phyloP scores from a whole-genome alignment of 352 stramenopile genomes.

The Globisporangium barbulae region DNA sequence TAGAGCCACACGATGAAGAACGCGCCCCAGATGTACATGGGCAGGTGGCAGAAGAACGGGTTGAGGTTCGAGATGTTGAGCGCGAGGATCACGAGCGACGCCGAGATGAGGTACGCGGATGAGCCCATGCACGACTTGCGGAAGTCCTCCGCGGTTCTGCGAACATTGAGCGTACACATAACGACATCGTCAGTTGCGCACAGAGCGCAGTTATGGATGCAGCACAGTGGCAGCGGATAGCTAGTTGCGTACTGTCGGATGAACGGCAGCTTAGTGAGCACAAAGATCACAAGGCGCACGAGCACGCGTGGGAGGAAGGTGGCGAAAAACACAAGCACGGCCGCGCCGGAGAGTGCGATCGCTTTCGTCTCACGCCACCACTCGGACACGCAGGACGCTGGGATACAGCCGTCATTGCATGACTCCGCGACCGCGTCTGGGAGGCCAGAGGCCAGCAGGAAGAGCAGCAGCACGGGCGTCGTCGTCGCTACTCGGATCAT shows the following conservation, averaged over 20 bases:
- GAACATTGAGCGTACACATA: neutral
- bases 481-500: neutral
- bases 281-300: slow-evolving; percentile 81
- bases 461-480: neutral
- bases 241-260: slow-evolving; percentile 61
- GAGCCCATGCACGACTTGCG: slow-evolving; percentile 69
- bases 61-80: slow-evolving; percentile 49
- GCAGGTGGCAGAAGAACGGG: slow-evolving; percentile 73
- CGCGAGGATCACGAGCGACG: slow-evolving; percentile 64
- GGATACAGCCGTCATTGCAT: slow-evolving; percentile 27
- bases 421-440: neutral
- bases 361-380: slow-evolving; percentile 55
- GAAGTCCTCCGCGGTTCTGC: slow-evolving; percentile 80
- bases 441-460: neutral
- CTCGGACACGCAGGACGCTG: slow-evolving; percentile 41
- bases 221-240: too few relatives aligned
- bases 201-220: too few relatives aligned
- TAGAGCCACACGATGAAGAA: slow-evolving; percentile 90
- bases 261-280: slow-evolving; percentile 84
- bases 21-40: slow-evolving; percentile 82
- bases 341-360: slow-evolving; percentile 46
- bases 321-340: slow-evolving; percentile 83
- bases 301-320: slow-evolving; percentile 85
- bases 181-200: neutral
- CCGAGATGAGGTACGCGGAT: slow-evolving; percentile 84